Percentiles rank a stretch among this genome's conserved stretches.
Conservation (phyloP, 768 basidiomycete species). For the Suillus tomentosus region DNA sequence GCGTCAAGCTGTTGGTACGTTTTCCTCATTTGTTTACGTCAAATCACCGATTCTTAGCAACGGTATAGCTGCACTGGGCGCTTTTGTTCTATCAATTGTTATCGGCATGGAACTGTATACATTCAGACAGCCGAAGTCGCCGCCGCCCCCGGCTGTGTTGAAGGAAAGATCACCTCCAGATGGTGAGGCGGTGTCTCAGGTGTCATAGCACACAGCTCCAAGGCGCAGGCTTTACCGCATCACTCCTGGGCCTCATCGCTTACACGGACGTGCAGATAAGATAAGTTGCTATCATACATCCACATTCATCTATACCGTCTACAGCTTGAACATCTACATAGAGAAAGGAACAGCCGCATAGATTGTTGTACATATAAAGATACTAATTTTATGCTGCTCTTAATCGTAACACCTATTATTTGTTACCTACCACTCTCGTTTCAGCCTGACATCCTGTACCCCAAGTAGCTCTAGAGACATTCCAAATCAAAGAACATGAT, state of each 20-base stretch:
- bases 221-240: neutral
- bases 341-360: conserved; percentile 9
- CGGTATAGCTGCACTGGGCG: conserved; percentile 56
- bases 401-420: conserved; percentile 12
- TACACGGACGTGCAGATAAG: neutral
- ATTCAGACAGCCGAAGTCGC: conserved; percentile 39
- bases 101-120: conserved; percentile 66
- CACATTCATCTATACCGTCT: conserved; percentile 19
- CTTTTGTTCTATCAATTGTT: conserved; percentile 70
- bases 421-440: conserved; percentile 2
- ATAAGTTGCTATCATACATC: neutral
- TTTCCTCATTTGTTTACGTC: neutral
- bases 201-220: conserved; percentile 19
- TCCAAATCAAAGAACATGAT: conserved; percentile 14
- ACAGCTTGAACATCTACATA: conserved; percentile 13
- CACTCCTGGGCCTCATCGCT: neutral
- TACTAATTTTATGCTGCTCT: conserved; percentile 10
- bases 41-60: conserved; percentile 9
- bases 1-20: conserved; percentile 77
- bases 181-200: conserved; percentile 12
- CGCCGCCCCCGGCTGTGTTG: conserved; percentile 20
- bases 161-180: conserved; percentile 10
- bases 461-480: conserved; percentile 8
- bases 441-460: conserved; percentile 1
- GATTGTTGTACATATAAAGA: conserved; percentile 13